Conservation (phyloP, 1,284 basidiomycete species). For the Sanguinoderma infundibulare region DNA sequence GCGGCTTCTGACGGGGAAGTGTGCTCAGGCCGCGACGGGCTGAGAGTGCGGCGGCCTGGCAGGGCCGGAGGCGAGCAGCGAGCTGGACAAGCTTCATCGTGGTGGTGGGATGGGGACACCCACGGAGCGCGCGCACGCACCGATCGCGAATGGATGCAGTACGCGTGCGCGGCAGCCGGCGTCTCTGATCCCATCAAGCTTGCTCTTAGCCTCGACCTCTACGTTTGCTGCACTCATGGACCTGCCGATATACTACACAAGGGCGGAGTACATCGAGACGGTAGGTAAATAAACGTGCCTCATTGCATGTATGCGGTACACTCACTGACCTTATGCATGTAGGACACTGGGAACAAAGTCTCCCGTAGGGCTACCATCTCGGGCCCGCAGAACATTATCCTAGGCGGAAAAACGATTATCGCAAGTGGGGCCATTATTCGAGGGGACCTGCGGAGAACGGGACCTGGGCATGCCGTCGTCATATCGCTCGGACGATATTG, state of each 20-base stretch:
- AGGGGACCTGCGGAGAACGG: constrained; percentile 85
- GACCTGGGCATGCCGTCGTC: constrained; percentile 89
- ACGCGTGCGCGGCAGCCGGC: constrained; percentile 2
- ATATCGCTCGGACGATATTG: constrained; percentile 94
- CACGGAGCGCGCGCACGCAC: not conserved
- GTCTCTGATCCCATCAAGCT: constrained; percentile 7
- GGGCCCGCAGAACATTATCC: constrained; percentile 95
- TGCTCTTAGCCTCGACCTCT: constrained; percentile 9
- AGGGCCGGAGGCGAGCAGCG: not conserved
- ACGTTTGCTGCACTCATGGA: constrained; percentile 49
- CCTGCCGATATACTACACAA: constrained; percentile 72
- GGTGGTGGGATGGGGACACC: not conserved
- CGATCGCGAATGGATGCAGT: not conserved
- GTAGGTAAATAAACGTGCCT: constrained; percentile 44
- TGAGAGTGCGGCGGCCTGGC: not conserved
- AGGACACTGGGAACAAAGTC: constrained; percentile 68
- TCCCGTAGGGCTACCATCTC: constrained; percentile 92
- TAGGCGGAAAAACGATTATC: constrained; percentile 97
- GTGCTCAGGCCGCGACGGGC: constrained; percentile 12
- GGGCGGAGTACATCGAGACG: constrained; percentile 82
- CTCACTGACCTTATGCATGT: constrained; percentile 6
- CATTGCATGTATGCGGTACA: not conserved
- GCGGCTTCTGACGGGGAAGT: not conserved
- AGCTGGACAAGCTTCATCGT: constrained; percentile 13
- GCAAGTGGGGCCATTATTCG: constrained; percentile 87